Base-by-base conservation (phyloP, 2,329 filamentous ascomycete genomes). In the Penicillium nordicum region DNA sequence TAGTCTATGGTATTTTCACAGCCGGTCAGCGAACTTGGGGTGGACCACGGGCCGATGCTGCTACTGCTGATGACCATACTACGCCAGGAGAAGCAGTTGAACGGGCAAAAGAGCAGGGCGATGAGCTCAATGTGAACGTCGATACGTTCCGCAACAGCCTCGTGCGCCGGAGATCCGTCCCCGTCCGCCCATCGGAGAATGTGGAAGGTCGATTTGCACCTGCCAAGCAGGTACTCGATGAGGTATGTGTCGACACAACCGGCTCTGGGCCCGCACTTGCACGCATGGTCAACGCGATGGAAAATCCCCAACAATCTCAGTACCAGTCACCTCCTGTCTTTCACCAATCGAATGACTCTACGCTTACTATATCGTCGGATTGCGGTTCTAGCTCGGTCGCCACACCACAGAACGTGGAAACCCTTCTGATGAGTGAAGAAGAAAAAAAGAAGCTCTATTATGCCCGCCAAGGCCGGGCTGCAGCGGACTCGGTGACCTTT, bases 1-100 rank as follows among this genome's bases (percentile, higher is more conserved):
- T 97, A 89, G 88, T 96, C 2, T 96, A 97, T 72, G 92, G 92
- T 43, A 95, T 96, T 65, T 94, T 96, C 74, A 97, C 93, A 0
- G 92, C 92, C 30, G 92, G 92, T 21, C 91, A 96, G 72, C 84
- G 93, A 62, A 97, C 93, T 1, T 99, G 94, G 93, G 93, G 93
- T 63, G 93, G 93, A 0, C 94, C 93, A 11, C 84, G 93, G 67
- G 92, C 91, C 1, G 93, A 97, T 74, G 92, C 92, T 0, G 90
- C 89, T 30, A 82, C 86, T 40, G 92, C 92, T 3, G 88, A 95
- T 70, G 79, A 82, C 12, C 78, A 85, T 57, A 94, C 87, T 0
- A 92, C 89, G 0, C 87, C 90, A 1, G 87, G 89, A 64, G 83
- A 95, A 73, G 93, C 88, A n/a, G 89, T 92, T 52, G 90, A 94